Evolutionary conservation across 1,284 basidiomycete species (phyloP), one percentile per base, ranked within the genome.

Genomic region (Erythrobasidium hasegawianum): DNA sequence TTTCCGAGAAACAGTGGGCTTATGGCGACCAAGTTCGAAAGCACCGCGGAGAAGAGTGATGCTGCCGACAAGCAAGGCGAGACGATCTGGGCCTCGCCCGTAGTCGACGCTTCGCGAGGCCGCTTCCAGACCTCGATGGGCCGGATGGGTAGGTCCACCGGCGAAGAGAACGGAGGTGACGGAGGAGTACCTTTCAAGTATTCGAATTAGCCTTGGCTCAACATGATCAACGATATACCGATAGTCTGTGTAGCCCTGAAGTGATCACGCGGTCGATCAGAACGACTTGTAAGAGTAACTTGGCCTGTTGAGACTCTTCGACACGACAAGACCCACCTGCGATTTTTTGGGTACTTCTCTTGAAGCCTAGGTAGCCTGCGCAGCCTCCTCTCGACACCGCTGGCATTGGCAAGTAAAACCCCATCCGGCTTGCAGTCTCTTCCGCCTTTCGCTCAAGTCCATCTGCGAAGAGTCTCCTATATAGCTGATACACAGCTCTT

Each of bases 401-500:
- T 22, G 18, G 27, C 73, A 74, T 18, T 29, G 29, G 56, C 73
- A 74, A 8, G 29, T 47, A 60, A 74, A 74, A 0, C 68, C 67
- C 73, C 73, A 74, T 0, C 62, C 62, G 11, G 59, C 47, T n/a
- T 45, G 40, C 16, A 73, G 60, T 29, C 56, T 27, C 54, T 60
- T 57, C 43, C 70, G 64, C 14, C 72, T 50, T 29, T 69, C 67
- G 24, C 14, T 43, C 3, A 69, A 13, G 2, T 1, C 14, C 56
- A 49, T 59, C 26, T 54, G 33, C 52, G 61, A 47, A 45, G 58
- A 64, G n/a, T 69, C 67, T 38, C 72, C 66, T n/a, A 74, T 64
- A 54, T 74, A 74, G 27, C 60, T 69, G 52, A 74, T 74, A 50
- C 49, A 68, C 22, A 73, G 47, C 68, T 74, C 72, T 24, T 69